phyloP scores from a whole-genome alignment of 2,329 filamentous ascomycete species.

The Phaeosphaeria sp. region DNA sequence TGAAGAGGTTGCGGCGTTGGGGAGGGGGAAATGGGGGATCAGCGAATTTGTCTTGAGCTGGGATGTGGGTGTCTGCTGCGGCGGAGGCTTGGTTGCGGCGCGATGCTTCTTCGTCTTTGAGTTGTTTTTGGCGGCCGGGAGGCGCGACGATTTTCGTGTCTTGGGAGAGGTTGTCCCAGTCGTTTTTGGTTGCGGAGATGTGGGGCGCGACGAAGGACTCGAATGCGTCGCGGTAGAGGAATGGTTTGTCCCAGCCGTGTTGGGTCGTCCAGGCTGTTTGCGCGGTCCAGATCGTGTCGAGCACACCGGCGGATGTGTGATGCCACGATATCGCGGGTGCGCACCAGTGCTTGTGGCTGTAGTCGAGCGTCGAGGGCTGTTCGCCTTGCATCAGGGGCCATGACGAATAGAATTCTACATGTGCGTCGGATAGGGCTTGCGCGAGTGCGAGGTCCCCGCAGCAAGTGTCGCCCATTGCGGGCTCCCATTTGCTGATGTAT shows the following conservation, averaged over 20 bases:
- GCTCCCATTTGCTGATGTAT: constrained; percentile 44
- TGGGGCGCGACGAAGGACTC: constrained; percentile 39
- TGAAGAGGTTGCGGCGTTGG: constrained; percentile 18
- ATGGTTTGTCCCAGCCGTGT: constrained; percentile 43
- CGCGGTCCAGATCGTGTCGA: constrained; percentile 38
- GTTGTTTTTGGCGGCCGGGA: constrained; percentile 20
- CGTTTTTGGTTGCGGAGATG: constrained; percentile 29
- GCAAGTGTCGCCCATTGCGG: constrained; percentile 38
- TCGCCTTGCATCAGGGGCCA: constrained; percentile 55
- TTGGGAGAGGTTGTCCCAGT: constrained; percentile 45
- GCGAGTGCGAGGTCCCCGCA: constrained; percentile 49
- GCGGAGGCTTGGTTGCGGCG: not conserved
- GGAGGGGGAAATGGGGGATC: not conserved
- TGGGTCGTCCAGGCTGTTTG: constrained; percentile 42
- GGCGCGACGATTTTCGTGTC: constrained; percentile 27
- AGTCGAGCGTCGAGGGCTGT: constrained; percentile 50
- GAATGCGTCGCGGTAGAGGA: constrained; percentile 44
- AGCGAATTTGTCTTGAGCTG: not conserved
- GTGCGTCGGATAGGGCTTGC: constrained; percentile 42
- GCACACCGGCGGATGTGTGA: constrained; percentile 28
- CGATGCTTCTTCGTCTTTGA: constrained; percentile 12
- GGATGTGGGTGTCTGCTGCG: constrained; percentile 4
- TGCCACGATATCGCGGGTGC: constrained; percentile 50
- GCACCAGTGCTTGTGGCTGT: constrained; percentile 52
- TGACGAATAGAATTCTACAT: constrained; percentile 45